Conservation (phyloP, 495 filamentous ascomycete genomes). For the Apiosordaria backusii region DNA sequence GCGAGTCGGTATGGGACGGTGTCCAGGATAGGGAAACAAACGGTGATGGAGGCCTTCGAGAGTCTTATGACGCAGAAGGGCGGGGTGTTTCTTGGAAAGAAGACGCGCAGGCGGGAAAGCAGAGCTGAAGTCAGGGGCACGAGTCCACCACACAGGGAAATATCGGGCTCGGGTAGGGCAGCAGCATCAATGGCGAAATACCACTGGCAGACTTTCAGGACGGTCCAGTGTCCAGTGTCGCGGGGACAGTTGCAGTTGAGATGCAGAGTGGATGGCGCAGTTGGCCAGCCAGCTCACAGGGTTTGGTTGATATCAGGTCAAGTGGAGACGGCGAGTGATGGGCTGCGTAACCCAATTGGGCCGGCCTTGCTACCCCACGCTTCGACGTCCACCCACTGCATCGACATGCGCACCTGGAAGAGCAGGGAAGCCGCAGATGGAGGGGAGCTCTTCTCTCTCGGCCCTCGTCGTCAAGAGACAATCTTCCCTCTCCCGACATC, state of each 20-base stretch:
- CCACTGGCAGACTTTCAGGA: no score
- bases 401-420: background rate
- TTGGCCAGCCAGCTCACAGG: conserved; percentile 20
- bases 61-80: background rate
- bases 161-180: conserved; percentile 9
- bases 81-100: background rate
- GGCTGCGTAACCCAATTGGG: conserved; percentile 14
- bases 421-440: conserved; percentile 7
- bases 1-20: background rate
- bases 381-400: conserved; percentile 2
- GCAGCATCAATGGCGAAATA: background rate
- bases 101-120: background rate
- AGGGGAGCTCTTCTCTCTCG: background rate
- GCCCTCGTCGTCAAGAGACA: background rate
- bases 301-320: conserved; percentile 3
- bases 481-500: background rate
- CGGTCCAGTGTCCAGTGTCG: background rate
- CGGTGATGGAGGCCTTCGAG: no score
- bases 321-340: background rate
- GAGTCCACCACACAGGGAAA: background rate
- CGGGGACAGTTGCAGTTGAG: background rate
- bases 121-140: background rate
- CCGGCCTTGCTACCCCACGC: conserved; percentile 23
- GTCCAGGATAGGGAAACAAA: no score
- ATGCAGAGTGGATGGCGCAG: conserved; percentile 15